A percentile compares a stretch with the other conserved stretches of the same genome.
phyloP scores from a whole-genome alignment of 257 asterid genomes.

The Gynochthodes officinalis region DNA sequence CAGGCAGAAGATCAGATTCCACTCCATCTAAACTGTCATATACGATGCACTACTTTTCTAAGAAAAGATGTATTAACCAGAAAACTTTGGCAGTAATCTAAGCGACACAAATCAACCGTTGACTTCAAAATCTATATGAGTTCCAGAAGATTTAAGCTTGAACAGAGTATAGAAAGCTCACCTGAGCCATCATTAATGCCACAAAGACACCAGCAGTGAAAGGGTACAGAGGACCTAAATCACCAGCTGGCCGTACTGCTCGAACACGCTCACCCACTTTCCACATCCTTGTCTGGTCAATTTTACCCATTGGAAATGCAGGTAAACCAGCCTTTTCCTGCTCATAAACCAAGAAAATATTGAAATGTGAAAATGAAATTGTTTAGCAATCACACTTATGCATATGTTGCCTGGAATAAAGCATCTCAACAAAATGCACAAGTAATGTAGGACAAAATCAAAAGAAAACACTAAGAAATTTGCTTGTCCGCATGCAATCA shows the following conservation, averaged over 20 bases:
- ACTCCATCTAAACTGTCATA: no score
- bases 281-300: slow-evolving; percentile 93
- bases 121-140: no score
- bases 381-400: neutral
- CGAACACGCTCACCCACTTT: slow-evolving; percentile 84
- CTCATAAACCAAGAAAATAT: neutral
- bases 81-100: no score
- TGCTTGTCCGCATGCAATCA: neutral
- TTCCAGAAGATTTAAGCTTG: no score
- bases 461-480: neutral
- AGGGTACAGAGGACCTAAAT: slow-evolving; percentile 82
- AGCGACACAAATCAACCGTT: no score
- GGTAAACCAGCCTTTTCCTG: slow-evolving; percentile 92
- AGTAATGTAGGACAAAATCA: no score
- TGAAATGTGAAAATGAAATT: neutral
- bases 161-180: no score
- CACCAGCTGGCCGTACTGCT: slow-evolving; percentile 67
- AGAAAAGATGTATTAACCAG: no score
- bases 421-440: no score
- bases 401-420: neutral
- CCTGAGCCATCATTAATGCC: no score
- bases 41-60: no score
- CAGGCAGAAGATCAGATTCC: no score
- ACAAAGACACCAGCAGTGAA: slow-evolving; percentile 95
- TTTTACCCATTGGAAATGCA: slow-evolving; percentile 95